Evolutionary conservation across 192 early-diverging fungal genomes (phyloP).

Genomic region (Umbelopsis sp.): DNA sequence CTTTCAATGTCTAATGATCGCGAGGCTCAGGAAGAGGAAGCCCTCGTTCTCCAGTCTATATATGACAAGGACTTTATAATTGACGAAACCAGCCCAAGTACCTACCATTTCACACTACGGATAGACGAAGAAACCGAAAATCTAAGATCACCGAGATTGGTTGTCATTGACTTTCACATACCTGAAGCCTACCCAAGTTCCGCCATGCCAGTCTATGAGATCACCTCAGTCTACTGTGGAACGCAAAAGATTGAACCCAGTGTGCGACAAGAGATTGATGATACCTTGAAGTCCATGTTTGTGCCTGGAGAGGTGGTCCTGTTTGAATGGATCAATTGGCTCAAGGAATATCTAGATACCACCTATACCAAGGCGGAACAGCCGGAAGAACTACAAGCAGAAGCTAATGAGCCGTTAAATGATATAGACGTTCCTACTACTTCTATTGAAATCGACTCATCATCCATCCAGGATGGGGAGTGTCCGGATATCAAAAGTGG

Average conservation of each 20-base stretch:
- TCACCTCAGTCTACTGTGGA: constrained; percentile 56
- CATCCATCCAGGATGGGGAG: background rate
- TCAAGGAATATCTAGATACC: constrained; percentile 49
- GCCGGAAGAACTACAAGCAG: background rate
- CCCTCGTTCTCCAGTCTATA: constrained; percentile 22
- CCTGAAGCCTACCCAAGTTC: constrained; percentile 49
- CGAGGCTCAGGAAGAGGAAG: constrained; percentile 25
- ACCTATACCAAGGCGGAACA: constrained; percentile 18
- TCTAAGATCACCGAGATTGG: constrained; percentile 20
- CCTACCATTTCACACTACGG: constrained; percentile 25
- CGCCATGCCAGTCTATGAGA: constrained; percentile 49
- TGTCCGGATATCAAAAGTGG: constrained; percentile 56
- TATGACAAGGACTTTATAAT: constrained; percentile 15
- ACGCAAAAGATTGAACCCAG: constrained; percentile 41
- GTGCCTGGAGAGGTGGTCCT: constrained; percentile 61
- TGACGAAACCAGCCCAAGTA: background rate
- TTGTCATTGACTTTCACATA: constrained; percentile 41
- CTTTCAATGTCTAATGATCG: background rate
- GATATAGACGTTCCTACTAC: background rate
- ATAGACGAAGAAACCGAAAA: constrained; percentile 28
- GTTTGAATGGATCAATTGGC: constrained; percentile 70
- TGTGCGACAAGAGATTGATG: constrained; percentile 47
- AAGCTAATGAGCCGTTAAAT: background rate
- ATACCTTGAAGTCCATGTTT: constrained; percentile 53
- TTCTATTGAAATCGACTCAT: background rate